These are phyloP conservation scores for Xylaria sp. DNA, from an alignment of 2,329 filamentous ascomycete species.

Conservation along the genomic window DNA sequence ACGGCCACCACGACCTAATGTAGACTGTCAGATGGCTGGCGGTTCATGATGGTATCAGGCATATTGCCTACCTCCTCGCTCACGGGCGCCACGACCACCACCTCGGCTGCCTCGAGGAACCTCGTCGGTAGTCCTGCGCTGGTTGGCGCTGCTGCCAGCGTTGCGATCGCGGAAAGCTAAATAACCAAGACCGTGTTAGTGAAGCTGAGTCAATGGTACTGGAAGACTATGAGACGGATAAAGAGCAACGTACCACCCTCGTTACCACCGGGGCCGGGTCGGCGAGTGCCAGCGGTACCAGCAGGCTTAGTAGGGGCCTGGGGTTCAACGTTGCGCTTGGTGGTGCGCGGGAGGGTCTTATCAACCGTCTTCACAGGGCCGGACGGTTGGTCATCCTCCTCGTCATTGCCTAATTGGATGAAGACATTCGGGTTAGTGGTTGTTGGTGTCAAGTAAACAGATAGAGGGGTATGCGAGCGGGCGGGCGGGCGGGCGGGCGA, in stretches of 20 bases:
- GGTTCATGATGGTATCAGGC: neutral
- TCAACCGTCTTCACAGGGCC: constrained; percentile 90
- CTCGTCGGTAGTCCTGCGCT: constrained; percentile 81
- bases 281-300: constrained; percentile 58
- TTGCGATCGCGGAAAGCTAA: constrained; percentile 90
- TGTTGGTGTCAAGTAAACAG: neutral
- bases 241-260: constrained; percentile 79
- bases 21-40: constrained; percentile 35
- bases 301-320: constrained; percentile 68
- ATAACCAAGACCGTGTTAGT: constrained; percentile 9
- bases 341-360: constrained; percentile 78
- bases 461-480: too few species aligned
- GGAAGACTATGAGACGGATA: neutral
- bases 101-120: constrained; percentile 64
- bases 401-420: constrained; percentile 67
- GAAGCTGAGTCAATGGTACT: constrained; percentile 10
- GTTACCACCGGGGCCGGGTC: constrained; percentile 75
- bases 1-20: constrained; percentile 64
- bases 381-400: constrained; percentile 77
- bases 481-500: neutral
- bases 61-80: constrained; percentile 63
- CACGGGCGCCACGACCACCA: constrained; percentile 72
- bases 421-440: constrained; percentile 44
- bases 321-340: constrained; percentile 87
- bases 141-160: constrained; percentile 85